Base-by-base conservation (phyloP, 2,329 filamentous ascomycete genomes). In the Camillea tinctor region DNA sequence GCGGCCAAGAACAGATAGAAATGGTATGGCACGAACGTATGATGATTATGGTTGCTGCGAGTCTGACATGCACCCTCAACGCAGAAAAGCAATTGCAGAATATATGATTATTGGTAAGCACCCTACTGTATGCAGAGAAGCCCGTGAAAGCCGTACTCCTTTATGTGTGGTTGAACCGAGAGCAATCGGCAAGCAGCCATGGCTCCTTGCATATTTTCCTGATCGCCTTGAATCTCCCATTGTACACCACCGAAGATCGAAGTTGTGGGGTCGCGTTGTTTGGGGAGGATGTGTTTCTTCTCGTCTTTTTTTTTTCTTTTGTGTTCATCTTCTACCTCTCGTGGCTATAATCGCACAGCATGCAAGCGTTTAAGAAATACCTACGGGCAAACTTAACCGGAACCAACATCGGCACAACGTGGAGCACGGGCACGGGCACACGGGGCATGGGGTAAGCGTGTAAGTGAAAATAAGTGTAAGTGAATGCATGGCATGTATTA, bases 151-250 rank as follows among this genome's bases (percentile, higher is more conserved):
- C 52, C 30, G 52, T 52, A 44, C 56, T 60, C 55, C 59, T 58
- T 60, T 57, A 59, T 65, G 55, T 57, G 60, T 64, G 60, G 63
- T 63, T 61, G 59, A 65, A 62, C 64, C 64, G 64, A 68, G 64
- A 65, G 63, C 64, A 68, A 63, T 69, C 63, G 66, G 66, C 65
- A 67, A 63, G 61, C 62, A 67, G 60, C 66, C 68, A 64, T 66
- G 64, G 63, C 60, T 67, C 62, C 64, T 67, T 68, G 65, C 67
- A 67, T 68, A 65, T 64, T 53, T 56, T 61, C 54, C 58, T 60
- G 58, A 60, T 63, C 57, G 40, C 56, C 44, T 55, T 53, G 55
- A 44, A 54, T 61, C 57, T 63, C 56, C 58, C 36, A 9, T n/a
- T 60, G 57, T 57, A 52, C 58, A 56, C 49, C 58, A 54, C 58